Percentiles rank a stretch among this genome's conserved stretches.
These are phyloP conservation scores for Naganishia randhawae DNA, from an alignment of 768 basidiomycete species.

Conservation along the genomic window DNA sequence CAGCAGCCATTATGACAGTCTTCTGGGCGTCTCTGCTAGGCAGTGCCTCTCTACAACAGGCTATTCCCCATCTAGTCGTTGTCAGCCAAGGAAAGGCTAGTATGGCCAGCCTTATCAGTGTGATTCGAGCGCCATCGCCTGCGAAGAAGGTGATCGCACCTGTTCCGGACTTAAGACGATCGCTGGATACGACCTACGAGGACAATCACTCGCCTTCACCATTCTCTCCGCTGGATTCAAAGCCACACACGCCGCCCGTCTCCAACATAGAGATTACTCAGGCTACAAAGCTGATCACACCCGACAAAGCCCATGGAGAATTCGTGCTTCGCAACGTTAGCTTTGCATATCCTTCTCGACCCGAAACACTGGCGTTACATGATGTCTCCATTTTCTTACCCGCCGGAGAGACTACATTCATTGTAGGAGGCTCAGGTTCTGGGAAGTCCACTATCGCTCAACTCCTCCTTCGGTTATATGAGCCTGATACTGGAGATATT, in stretches of 20 bases:
- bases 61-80: constrained; percentile 72
- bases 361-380: constrained; percentile 59
- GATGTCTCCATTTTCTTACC: constrained; percentile 67
- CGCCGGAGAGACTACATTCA: constrained; percentile 69
- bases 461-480: constrained; percentile 69
- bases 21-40: constrained; percentile 97
- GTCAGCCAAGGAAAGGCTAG: constrained; percentile 79
- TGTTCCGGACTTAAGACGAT: constrained; percentile 21
- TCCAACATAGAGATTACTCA: not conserved
- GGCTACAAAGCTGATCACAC: constrained; percentile 55
- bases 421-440: constrained; percentile 73
- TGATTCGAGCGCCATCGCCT: constrained; percentile 55
- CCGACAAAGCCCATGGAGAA: constrained; percentile 66
- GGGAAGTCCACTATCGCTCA: constrained; percentile 71
- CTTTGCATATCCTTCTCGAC: constrained; percentile 72
- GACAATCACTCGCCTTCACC: not conserved
- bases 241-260: not conserved
- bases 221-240: constrained; percentile 6
- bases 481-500: constrained; percentile 61
- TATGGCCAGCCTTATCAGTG: constrained; percentile 64
- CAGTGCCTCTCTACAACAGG: constrained; percentile 78
- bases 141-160: constrained; percentile 7
- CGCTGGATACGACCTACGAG: constrained; percentile 11
- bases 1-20: constrained; percentile 87
- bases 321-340: constrained; percentile 61